Percentiles rank a stretch among this genome's conserved stretches.
Conservation (phyloP, 2,329 filamentous ascomycete species). For the Botrytis fabae region DNA sequence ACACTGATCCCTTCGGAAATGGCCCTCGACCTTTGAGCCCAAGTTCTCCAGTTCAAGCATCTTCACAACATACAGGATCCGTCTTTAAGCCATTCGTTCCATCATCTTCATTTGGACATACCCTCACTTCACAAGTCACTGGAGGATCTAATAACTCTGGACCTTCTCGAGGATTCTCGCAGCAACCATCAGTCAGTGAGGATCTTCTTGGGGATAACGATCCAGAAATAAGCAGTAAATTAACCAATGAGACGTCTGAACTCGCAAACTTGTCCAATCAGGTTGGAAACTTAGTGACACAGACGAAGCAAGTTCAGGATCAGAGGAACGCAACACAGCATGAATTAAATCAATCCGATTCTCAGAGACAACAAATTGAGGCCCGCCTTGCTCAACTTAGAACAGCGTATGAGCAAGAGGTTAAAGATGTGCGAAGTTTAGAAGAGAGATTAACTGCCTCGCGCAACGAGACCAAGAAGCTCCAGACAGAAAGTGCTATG, state of each 20-base stretch:
- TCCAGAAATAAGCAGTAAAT: slow-evolving; percentile 80
- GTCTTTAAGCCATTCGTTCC: slow-evolving; percentile 88
- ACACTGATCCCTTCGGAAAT: slow-evolving; percentile 47
- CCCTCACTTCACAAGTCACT: slow-evolving; percentile 73
- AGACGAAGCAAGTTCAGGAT: slow-evolving; percentile 89
- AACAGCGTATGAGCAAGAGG: slow-evolving; percentile 88
- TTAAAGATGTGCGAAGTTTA: slow-evolving; percentile 77
- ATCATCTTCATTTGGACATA: slow-evolving; percentile 87
- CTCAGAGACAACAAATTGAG: slow-evolving; percentile 93
- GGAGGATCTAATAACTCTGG: slow-evolving; percentile 52
- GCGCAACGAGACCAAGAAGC: slow-evolving; percentile 76
- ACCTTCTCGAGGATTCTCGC: slow-evolving; percentile 43
- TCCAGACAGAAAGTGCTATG: slow-evolving; percentile 80
- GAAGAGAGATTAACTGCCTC: slow-evolving; percentile 79
- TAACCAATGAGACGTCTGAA: slow-evolving; percentile 87
- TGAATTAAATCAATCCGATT: slow-evolving; percentile 75
- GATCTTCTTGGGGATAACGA: slow-evolving; percentile 92
- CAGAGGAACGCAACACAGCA: slow-evolving; percentile 79
- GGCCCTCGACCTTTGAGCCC: slow-evolving; percentile 34
- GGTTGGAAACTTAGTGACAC: slow-evolving; percentile 83
- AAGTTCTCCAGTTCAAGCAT: slow-evolving; percentile 35
- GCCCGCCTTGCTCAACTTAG: slow-evolving; percentile 82
- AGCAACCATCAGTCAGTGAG: slow-evolving; percentile 59
- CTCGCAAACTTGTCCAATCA: slow-evolving; percentile 96
- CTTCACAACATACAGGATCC: slow-evolving; percentile 39